A percentile compares a stretch with the other conserved stretches of the same genome.
These are phyloP conservation scores for Xylaria longipes DNA, from an alignment of 495 filamentous ascomycete species.

Conservation along the genomic window DNA sequence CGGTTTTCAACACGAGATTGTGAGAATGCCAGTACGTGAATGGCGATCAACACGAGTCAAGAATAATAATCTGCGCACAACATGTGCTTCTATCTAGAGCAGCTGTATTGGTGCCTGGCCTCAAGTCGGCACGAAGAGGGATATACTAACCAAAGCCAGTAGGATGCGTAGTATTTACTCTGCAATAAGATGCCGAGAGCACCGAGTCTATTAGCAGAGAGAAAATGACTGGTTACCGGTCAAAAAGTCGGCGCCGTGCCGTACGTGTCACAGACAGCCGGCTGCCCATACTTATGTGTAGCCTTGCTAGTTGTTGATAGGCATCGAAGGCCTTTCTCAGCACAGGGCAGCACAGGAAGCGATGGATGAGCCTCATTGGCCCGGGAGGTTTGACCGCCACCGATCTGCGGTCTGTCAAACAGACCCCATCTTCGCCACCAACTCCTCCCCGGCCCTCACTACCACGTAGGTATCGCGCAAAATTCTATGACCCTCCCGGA, in stretches of 20 bases:
- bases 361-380: constrained; percentile 14
- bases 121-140: neutral
- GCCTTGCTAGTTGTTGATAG: neutral
- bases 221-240: neutral
- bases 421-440: neutral
- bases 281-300: neutral
- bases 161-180: neutral
- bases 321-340: neutral
- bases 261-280: neutral
- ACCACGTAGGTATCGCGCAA: neutral
- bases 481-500: neutral
- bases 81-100: neutral
- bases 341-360: neutral
- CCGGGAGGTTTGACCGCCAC: constrained; percentile 21
- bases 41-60: constrained; percentile 11
- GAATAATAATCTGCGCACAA: neutral
- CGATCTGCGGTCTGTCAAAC: neutral
- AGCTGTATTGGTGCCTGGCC: neutral
- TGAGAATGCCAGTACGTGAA: neutral
- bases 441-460: neutral
- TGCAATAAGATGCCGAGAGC: neutral
- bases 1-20: constrained; percentile 1
- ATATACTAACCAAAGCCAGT: neutral
- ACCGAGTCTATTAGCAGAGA: neutral
- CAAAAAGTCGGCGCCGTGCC: neutral